Evolutionary conservation across 768 basidiomycete genomes (phyloP), one percentile per base, ranked within the genome.

Genomic region (Russula foetens): DNA sequence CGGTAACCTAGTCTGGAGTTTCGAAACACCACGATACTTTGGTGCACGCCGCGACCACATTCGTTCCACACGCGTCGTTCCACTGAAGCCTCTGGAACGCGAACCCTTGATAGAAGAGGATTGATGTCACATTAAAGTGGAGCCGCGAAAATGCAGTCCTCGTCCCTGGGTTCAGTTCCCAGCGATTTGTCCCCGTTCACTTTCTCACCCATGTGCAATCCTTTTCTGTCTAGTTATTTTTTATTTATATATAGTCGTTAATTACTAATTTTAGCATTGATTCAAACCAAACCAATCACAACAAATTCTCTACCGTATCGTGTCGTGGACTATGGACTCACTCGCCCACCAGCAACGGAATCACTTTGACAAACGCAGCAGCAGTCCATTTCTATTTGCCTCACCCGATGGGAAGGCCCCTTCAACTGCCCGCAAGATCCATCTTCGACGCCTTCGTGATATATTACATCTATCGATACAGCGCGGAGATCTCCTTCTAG

Each of bases 371-470:
- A 66, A 75, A 60, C 77, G 80, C n/a, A n/a, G 9, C 67, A 67
- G 23, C 14, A 31, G 33, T 47, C 23, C 66, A 33, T 89, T 86
- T 72, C 73, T 89, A 52, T 92, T 90, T 71, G 76, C 79, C 47
- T 80, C 81, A 28, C 74, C 80, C n/a, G 74, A 76, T 53, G 74
- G 78, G 9, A 81, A 78, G 63, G 69, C 67, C 23, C 78, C 82
- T 55, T 71, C 69, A 12, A 83, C 82, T 2, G 73, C 84, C 41
- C 79, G 90, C 31, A 86, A 83, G 71, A 74, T 85, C 5, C 90
- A 92, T 69, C 77, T 92, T 48, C 81, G 85, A 43, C 84, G 88
- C 24, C 75, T 93, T 2, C 83, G 82, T 68, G 91, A 93, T 72
- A 67, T 92, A 17, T 72, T 93, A 26, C 82, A 91, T 48, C 72